A percentile compares a stretch with the other conserved stretches of the same genome.
Evolutionary conservation across 2,329 filamentous ascomycete species (phyloP).

Genomic region (Alternaria arborescens): DNA sequence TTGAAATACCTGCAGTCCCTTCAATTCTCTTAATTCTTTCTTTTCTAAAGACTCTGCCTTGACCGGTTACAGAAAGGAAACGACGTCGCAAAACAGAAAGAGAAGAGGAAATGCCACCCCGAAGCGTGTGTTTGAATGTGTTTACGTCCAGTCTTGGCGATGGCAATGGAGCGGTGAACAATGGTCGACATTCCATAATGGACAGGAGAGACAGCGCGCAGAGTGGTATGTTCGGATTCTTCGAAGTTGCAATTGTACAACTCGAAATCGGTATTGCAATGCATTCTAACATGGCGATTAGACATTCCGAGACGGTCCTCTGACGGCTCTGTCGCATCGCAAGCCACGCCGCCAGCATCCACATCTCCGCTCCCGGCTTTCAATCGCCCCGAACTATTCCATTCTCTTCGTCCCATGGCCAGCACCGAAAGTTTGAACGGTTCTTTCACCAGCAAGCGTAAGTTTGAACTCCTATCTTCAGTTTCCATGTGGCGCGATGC

Average conservation of each 20-base stretch:
- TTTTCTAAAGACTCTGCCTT: conserved; percentile 18
- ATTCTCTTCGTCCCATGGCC: conserved; percentile 33
- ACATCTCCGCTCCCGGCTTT: conserved; percentile 30
- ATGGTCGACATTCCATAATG: conserved; percentile 28
- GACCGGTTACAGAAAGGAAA: conserved; percentile 19
- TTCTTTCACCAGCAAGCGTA: conserved; percentile 35
- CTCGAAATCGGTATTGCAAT: not conserved
- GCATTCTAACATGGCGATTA: conserved; percentile 18
- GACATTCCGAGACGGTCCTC: conserved; percentile 34
- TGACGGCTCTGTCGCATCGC: conserved; percentile 31
- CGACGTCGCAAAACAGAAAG: conserved; percentile 15
- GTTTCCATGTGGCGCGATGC: conserved; percentile 32
- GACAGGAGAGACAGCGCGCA: conserved; percentile 43
- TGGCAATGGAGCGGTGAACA: conserved; percentile 38
- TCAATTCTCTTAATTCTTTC: conserved; percentile 13
- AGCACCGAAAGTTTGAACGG: conserved; percentile 37
- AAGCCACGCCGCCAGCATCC: conserved; percentile 21
- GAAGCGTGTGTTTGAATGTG: conserved; percentile 50
- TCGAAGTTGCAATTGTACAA: not conserved
- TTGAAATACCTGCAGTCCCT: conserved; percentile 35
- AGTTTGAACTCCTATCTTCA: conserved; percentile 18
- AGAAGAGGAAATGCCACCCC: conserved; percentile 43
- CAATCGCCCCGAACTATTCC: conserved; percentile 37
- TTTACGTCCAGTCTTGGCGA: conserved; percentile 46
- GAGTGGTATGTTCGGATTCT: conserved; percentile 28